Conservation (phyloP, 305 asterid species). For the Rubia tinctorum region DNA sequence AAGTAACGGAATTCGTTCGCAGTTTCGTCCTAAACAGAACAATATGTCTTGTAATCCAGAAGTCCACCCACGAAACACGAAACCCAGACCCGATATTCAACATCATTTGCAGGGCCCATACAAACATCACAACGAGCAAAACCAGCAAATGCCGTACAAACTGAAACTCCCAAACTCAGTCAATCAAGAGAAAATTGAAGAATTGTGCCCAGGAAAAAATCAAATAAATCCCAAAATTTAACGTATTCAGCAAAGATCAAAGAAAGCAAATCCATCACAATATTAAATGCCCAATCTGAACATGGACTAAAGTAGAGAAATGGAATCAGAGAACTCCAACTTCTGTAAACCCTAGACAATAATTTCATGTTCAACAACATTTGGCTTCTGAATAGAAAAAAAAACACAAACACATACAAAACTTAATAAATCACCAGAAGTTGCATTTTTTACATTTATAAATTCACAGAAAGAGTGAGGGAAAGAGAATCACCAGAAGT, state of each 20-base stretch:
- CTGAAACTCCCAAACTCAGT: background rate
- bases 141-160: background rate
- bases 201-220: background rate
- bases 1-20: background rate
- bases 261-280: background rate
- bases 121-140: background rate
- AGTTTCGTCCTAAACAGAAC: background rate
- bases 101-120: background rate
- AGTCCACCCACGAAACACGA: background rate
- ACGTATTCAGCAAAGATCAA: background rate
- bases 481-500: background rate
- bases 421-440: too few relatives aligned
- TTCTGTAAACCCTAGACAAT: slow-evolving; percentile 34
- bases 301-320: background rate
- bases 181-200: background rate
- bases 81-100: background rate
- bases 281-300: background rate
- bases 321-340: background rate
- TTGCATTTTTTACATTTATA: background rate
- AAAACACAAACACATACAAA: background rate
- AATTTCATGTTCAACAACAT: slow-evolving; percentile 4
- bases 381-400: background rate
- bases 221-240: background rate
- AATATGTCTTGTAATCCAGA: background rate
- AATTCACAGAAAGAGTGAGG: background rate